Evolutionary conservation across 2,329 filamentous ascomycete genomes (phyloP).

Genomic region (Cladophialophora chaetospira): DNA sequence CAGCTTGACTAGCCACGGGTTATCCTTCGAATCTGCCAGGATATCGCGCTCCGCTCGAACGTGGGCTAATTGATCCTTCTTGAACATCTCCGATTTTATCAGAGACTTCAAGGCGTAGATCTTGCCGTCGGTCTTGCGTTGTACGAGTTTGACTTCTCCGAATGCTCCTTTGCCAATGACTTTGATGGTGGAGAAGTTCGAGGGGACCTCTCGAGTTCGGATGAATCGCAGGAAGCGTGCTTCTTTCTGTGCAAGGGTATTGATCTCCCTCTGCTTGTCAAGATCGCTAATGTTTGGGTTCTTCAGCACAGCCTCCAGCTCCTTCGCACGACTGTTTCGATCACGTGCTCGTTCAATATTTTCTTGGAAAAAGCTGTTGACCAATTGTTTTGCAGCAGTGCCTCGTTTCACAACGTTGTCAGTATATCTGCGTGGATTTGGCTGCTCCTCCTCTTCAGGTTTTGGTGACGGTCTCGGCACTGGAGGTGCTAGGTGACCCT

Average conservation of each 20-base stretch:
- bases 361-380: slow-evolving; percentile 90
- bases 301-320: slow-evolving; percentile 82
- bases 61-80: slow-evolving; percentile 96
- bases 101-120: slow-evolving; percentile 98
- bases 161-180: slow-evolving; percentile 99
- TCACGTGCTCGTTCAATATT: slow-evolving; percentile 95
- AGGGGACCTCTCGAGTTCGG: slow-evolving; percentile 86
- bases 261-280: slow-evolving; percentile 81
- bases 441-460: slow-evolving; percentile 71
- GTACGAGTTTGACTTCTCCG: slow-evolving; percentile 95
- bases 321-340: slow-evolving; percentile 91
- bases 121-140: slow-evolving; percentile 93
- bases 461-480: slow-evolving; percentile 62
- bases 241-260: slow-evolving; percentile 82
- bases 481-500: slow-evolving; percentile 69
- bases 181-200: slow-evolving; percentile 95
- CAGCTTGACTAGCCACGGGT: slow-evolving; percentile 97
- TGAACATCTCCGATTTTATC: slow-evolving; percentile 99
- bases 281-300: slow-evolving; percentile 73
- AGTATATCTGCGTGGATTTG: slow-evolving; percentile 81
- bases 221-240: slow-evolving; percentile 92
- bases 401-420: slow-evolving; percentile 78
- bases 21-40: slow-evolving; percentile 91
- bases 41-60: slow-evolving; percentile 98
- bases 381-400: slow-evolving; percentile 65